phyloP scores from a whole-genome alignment of 1,284 basidiomycete species.

The Fomitopsis palustris region DNA sequence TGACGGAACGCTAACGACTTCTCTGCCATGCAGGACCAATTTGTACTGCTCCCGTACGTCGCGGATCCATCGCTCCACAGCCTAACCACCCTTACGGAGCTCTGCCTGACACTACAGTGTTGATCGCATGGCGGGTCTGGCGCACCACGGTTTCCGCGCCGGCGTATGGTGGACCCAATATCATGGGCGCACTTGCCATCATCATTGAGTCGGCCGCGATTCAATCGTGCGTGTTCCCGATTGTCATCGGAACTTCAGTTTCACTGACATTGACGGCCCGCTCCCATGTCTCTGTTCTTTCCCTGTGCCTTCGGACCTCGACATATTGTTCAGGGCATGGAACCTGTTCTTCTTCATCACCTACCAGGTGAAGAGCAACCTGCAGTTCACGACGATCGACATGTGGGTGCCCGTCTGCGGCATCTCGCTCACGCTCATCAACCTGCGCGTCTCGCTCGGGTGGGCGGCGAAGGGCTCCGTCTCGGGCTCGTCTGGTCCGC shows the following conservation, averaged over 20 bases:
- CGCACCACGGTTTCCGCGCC: neutral
- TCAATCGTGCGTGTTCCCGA: neutral
- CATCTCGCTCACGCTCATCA: slow-evolving; percentile 7
- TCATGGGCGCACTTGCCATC: slow-evolving; percentile 8
- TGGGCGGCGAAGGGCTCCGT: neutral
- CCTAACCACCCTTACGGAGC: neutral
- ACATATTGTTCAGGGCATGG: neutral
- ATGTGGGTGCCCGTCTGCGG: slow-evolving; percentile 2
- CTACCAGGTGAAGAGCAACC: slow-evolving; percentile 6
- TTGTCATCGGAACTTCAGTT: neutral
- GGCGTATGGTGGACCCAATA: slow-evolving; percentile 3
- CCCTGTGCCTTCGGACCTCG: neutral
- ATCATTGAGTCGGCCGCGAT: slow-evolving; percentile 5
- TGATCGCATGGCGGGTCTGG: slow-evolving; percentile 6
- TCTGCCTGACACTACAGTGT: neutral
- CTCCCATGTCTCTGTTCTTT: neutral
- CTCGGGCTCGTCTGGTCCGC: neutral
- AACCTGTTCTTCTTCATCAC: slow-evolving; percentile 8
- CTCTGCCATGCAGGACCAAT: neutral
- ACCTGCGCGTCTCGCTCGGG: slow-evolving; percentile 7
- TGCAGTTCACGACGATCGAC: slow-evolving; percentile 7
- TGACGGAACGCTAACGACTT: neutral
- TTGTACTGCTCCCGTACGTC: slow-evolving; percentile 3
- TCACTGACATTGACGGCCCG: neutral
- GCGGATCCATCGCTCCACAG: neutral